Evolutionary conservation across 2,329 filamentous ascomycete species (phyloP).

Genomic region (Colletotrichum lindemuthianum): DNA sequence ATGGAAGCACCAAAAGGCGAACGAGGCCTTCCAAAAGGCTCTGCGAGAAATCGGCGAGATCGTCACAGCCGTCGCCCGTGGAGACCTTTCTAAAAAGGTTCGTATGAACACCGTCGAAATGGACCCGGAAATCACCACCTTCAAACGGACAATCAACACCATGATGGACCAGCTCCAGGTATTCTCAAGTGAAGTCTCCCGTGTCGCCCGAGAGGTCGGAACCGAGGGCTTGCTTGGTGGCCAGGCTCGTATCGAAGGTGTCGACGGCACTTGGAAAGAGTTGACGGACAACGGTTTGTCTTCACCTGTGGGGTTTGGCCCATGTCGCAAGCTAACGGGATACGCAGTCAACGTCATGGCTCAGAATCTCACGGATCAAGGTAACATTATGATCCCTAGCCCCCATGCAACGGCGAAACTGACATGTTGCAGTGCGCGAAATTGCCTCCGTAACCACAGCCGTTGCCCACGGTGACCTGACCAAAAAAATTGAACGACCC

Average conservation of each 20-base stretch:
- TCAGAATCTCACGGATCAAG: conserved; percentile 82
- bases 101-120: conserved; percentile 95
- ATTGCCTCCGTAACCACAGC: conserved; percentile 87
- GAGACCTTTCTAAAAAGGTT: conserved; percentile 96
- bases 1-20: conserved; percentile 97
- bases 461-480: conserved; percentile 83
- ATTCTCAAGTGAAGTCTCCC: conserved; percentile 95
- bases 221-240: conserved; percentile 95
- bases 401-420: background rate
- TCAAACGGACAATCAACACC: conserved; percentile 97
- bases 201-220: conserved; percentile 93
- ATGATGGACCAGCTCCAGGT: conserved; percentile 99
- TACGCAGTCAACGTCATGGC: conserved; percentile 81
- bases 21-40: conserved; percentile 98
- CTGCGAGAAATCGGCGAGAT: conserved; percentile 97
- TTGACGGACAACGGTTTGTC: conserved; percentile 82
- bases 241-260: conserved; percentile 91
- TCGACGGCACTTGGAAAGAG: conserved; percentile 98
- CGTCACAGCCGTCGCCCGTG: conserved; percentile 93
- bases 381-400: conserved; percentile 45
- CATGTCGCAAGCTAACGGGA: background rate
- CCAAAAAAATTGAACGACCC: conserved; percentile 84
- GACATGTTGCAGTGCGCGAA: conserved; percentile 71
- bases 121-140: conserved; percentile 97
- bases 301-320: background rate